phyloP scores from a whole-genome alignment of 495 filamentous ascomycete genomes.

The Usnea hakonensis region DNA sequence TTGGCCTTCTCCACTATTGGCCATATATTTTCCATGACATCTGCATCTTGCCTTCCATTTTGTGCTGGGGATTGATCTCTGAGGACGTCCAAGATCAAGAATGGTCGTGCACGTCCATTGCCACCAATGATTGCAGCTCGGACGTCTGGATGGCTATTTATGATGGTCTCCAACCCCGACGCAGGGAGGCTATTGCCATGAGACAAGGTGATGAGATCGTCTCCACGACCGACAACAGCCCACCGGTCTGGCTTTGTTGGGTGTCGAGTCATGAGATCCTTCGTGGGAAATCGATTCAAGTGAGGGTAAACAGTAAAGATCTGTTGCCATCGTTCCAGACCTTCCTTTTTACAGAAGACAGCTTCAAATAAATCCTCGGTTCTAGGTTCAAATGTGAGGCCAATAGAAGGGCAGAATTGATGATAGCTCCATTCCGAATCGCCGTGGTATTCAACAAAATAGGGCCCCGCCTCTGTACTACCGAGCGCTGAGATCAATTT shows the following conservation, averaged over 20 bases:
- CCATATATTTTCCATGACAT: neutral
- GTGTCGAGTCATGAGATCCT: constrained; percentile 28
- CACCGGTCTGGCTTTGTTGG: constrained; percentile 23
- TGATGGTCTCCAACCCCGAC: constrained; percentile 24
- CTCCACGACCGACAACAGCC: constrained; percentile 25
- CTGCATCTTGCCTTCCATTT: neutral
- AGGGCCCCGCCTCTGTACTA: constrained; percentile 27
- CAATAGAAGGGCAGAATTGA: constrained; percentile 20
- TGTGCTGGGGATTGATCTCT: neutral
- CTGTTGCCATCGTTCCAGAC: constrained; percentile 10
- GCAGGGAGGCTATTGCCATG: constrained; percentile 28
- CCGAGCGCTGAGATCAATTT: constrained; percentile 13
- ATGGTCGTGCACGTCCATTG: constrained; percentile 20
- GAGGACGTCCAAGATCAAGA: constrained; percentile 27
- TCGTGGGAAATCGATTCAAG: constrained; percentile 25
- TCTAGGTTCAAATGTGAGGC: constrained; percentile 21
- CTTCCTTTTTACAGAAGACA: constrained; percentile 23
- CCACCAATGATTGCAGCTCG: constrained; percentile 28
- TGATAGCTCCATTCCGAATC: constrained; percentile 26
- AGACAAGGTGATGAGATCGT: constrained; percentile 26
- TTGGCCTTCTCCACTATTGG: constrained; percentile 2
- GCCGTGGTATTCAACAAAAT: constrained; percentile 18
- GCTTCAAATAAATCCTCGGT: constrained; percentile 25
- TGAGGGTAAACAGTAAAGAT: constrained; percentile 29
- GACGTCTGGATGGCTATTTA: constrained; percentile 23